Percentiles rank a stretch among this genome's conserved stretches.
phyloP scores from a whole-genome alignment of 2,329 filamentous ascomycete species.

The Daldinia sp. region DNA sequence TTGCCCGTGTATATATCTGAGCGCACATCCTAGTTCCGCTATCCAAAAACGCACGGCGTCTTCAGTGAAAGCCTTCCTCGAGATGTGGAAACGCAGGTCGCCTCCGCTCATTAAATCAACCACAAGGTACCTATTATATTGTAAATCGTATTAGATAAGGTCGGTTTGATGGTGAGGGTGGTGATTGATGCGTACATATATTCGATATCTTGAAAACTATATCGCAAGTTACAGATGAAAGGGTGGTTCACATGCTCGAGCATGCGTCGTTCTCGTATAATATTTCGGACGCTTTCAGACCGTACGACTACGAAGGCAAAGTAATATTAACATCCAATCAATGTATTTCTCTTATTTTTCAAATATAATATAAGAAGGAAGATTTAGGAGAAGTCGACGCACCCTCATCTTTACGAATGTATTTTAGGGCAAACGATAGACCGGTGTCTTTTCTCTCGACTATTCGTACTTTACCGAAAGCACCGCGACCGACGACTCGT shows the following conservation, averaged over 20 bases:
- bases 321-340: constrained; percentile 38
- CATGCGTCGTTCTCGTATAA: constrained; percentile 97
- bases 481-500: constrained; percentile 95
- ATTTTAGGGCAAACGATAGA: constrained; percentile 95
- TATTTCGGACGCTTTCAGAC: constrained; percentile 97
- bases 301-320: constrained; percentile 78
- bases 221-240: constrained; percentile 97
- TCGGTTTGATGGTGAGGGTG: background rate
- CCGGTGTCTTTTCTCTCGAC: constrained; percentile 97
- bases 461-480: constrained; percentile 98
- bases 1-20: constrained; percentile 87
- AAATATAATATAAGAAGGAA: background rate
- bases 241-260: constrained; percentile 97
- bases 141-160: constrained; percentile 55
- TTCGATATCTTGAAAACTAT: constrained; percentile 99
- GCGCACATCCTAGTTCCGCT: constrained; percentile 89
- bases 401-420: constrained; percentile 99
- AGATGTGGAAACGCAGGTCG: constrained; percentile 97
- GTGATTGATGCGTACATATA: constrained; percentile 78
- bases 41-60: constrained; percentile 98
- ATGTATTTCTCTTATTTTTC: constrained; percentile 25
- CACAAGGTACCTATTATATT: constrained; percentile 85
- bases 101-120: constrained; percentile 98
- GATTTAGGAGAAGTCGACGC: constrained; percentile 50
- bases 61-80: constrained; percentile 96